phyloP scores from a whole-genome alignment of 1,284 basidiomycete species.

The Ceratobasidium sp. region DNA sequence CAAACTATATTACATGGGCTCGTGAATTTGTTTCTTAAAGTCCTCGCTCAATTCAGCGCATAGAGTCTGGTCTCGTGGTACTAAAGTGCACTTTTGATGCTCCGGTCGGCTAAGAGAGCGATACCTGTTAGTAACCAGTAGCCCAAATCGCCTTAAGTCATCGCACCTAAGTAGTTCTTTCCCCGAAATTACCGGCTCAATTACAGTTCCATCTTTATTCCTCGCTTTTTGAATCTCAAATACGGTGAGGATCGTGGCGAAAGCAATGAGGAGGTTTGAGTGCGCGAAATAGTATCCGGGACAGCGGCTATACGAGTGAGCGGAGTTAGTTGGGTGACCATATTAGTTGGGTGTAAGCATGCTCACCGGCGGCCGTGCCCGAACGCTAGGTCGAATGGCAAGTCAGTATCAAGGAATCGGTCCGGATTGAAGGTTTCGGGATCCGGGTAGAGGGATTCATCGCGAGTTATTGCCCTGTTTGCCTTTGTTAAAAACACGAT shows the following conservation, averaged over 20 bases:
- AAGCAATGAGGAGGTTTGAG: constrained; percentile 30
- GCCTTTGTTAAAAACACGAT: not conserved
- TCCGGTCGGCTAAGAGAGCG: not conserved
- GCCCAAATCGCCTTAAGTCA: not conserved
- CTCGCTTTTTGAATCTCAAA: constrained; percentile 31
- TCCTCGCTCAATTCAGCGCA: not conserved
- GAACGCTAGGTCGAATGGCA: constrained; percentile 16
- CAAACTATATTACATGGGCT: no score
- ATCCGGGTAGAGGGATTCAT: constrained; percentile 36
- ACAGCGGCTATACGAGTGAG: constrained; percentile 7
- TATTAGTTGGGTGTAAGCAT: not conserved
- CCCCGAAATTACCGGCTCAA: constrained; percentile 13
- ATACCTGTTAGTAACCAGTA: not conserved
- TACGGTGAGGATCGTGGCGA: constrained; percentile 30
- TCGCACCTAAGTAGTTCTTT: not conserved
- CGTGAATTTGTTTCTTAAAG: not conserved
- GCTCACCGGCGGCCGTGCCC: constrained; percentile 34
- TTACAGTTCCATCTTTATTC: constrained; percentile 17
- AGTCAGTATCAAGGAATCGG: constrained; percentile 26
- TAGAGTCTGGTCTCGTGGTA: constrained; percentile 4
- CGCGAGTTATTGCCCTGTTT: constrained; percentile 34
- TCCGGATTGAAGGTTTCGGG: constrained; percentile 39
- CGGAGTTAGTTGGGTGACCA: not conserved
- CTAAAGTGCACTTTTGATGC: not conserved
- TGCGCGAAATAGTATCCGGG: constrained; percentile 38